Evolutionary conservation across 1,284 basidiomycete species (phyloP), one percentile per base, ranked within the genome.

Genomic region (Ustilago sp.): DNA sequence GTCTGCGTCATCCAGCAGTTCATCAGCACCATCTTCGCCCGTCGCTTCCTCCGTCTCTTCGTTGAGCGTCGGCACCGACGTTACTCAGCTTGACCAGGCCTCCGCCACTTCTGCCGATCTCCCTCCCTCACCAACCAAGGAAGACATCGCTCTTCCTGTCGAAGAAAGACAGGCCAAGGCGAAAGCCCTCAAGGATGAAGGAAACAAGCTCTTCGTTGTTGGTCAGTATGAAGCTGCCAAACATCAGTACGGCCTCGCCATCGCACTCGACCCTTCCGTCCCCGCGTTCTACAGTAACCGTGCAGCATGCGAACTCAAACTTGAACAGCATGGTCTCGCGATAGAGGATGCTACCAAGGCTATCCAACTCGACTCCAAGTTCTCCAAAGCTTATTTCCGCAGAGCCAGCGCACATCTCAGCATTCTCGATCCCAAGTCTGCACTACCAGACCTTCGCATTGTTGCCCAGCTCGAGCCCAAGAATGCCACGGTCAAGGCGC

Each of bases 361-460:
- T 8, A 93, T 99, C 69, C 89, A 92, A 76, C 88, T 98, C 74
- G 94, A 99, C 87, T 90, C 93, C 1, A 92, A 91, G 80, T 98
- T 97, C 86, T 92, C 92, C 65, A 99, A 99, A 86, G 94, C 94
- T 0, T 94, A 93, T 85, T 95, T 93, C 84, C 93, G 95, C 72
- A 92, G 97, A 58, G 96, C 94, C 56, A 92, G 93, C 80, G 97
- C 95, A 75, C 91, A 96, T 82, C 89, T 99, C 67, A 93, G 96
- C 83, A 93, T 94, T 60, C 87, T 98, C 68, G 79, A 85, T 19
- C 83, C 82, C 31, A 83, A 84, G 60, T 59, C 75, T 9, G 84
- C 84, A 4, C 59, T 85, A 6, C 80, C 82, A 15, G 84, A 85
- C 51, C 74, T 85, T 43, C 64, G 64, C 35, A 72, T 80, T 68